Evolutionary conservation across 192 early-diverging fungal species (phyloP), one percentile per base, ranked within the genome.

Genomic region (Coemansia sp.): DNA sequence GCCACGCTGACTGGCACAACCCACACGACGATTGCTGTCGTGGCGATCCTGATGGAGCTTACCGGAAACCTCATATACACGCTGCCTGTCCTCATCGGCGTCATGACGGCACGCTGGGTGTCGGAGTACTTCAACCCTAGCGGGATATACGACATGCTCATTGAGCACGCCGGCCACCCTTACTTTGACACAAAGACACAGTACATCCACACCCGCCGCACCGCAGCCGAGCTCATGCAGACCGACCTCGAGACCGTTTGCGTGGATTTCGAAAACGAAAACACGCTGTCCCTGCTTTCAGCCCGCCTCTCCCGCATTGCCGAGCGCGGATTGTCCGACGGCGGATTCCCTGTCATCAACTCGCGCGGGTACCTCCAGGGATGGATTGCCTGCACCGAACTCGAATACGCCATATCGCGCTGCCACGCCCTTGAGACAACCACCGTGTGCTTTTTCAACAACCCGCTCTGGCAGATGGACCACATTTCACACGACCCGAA

Each of bases 21-120:
- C 0, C 71, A 85, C 53, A 86, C 87, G 58, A 89, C 82, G 3
- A 81, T 86, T 23, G 82, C 84, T 1, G 73, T 86, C 1, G 75
- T 88, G 3, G 89, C 91, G 22, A 84, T 92, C 55, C 84, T 92
- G 78, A 91, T 92, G 74, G 90, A 92, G 76, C 84, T 92, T 20
- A 92, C 90, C 17, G 90, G 90, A 2, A 87, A 86, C 11, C 76
- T 92, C 28, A 85, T 84, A 27, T 91, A 92, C 66, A 85, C 87
- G 44, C 62, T 89, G 6, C 89, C 89, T 3, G 83, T 82, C 14
- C 84, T 85, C 58, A 59, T 85, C 30, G 66, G 64, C 30, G 65
- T 91, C 19, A 84, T 78, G 82, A 75, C 75, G 27, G 74, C 84
- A 6, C 91, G 91, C 65, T 92, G 89, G 90, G 83, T 88, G 50